phyloP scores from a whole-genome alignment of 1,139 yeast genomes.

The Meyerozyma carpophila region DNA sequence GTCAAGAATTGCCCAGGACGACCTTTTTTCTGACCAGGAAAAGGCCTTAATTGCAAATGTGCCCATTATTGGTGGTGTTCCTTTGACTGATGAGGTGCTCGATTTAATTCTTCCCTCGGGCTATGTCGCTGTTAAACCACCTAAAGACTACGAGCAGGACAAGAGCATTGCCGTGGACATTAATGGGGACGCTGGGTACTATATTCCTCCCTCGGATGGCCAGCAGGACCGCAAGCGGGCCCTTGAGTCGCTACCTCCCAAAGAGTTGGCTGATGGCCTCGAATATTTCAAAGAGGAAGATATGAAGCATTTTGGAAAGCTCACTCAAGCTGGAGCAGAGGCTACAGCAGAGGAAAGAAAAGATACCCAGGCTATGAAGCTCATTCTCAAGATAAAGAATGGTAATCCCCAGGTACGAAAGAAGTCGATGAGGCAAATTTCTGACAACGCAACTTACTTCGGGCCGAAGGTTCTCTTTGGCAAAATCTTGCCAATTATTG shows the following conservation, averaged over 20 bases:
- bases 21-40: slow-evolving; percentile 13
- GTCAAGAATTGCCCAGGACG: slow-evolving; percentile 7
- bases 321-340: slow-evolving; percentile 26
- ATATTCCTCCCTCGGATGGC: slow-evolving; percentile 22
- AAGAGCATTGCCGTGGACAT: slow-evolving; percentile 26
- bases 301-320: slow-evolving; percentile 62
- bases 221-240: slow-evolving; percentile 13
- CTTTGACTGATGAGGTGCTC: slow-evolving; percentile 44
- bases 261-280: slow-evolving; percentile 48
- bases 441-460: slow-evolving; percentile 56
- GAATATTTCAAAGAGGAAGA: slow-evolving; percentile 71
- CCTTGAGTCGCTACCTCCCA: slow-evolving; percentile 28
- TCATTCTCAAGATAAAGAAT: slow-evolving; percentile 69
- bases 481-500: slow-evolving; percentile 65
- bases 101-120: slow-evolving; percentile 53
- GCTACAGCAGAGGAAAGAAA: slow-evolving; percentile 49
- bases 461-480: slow-evolving; percentile 71
- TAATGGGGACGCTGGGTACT: slow-evolving; percentile 19
- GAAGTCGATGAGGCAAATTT: slow-evolving; percentile 60
- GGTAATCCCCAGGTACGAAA: slow-evolving; percentile 69
- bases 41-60: slow-evolving; percentile 11
- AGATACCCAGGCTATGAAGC: slow-evolving; percentile 58
- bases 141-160: slow-evolving; percentile 40
- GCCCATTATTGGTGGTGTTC: slow-evolving; percentile 42
- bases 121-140: slow-evolving; percentile 42